Base-by-base conservation (phyloP, 2,329 filamentous ascomycete genomes). In the Rhynchosporium secalis region DNA sequence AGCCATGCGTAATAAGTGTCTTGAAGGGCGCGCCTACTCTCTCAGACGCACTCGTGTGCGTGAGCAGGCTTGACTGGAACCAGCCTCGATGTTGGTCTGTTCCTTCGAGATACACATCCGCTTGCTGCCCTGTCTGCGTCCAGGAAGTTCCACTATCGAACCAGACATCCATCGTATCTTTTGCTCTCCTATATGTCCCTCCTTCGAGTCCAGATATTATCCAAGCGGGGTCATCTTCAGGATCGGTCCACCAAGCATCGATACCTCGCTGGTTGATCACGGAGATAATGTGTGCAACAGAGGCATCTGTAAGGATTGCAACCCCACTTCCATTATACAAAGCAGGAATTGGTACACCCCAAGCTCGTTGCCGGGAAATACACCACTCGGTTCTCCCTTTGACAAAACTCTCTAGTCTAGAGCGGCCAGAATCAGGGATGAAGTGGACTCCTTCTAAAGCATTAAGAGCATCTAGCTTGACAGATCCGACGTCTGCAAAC, bases 111-210 rank as follows among this genome's bases (percentile, higher is more conserved):
- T 96, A 98, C 29, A 98, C 83, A 74, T 99, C 92, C 0, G 92
- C 92, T 29, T 74, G 87, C 67, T 74, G 72, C 8, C 75, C 69
- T 33, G 78, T 80, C 72, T 85, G 81, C 3, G 81, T 89, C 95
- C 95, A 99, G 72, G 92, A 96, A 56, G 90, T 96, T 5, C 95
- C 95, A 68, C 95, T 98, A 75, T 99, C 95, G 70, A 99, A 99
- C 95, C 95, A 99, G 9, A 99, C 95, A 75, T 99, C 95, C 95
- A 99, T 99, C 0, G 95, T 99, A 72, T 99, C 95, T 48, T 81
- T 90, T 13, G 94, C 94, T 65, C 95, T 88, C 54, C 83, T 80
- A 72, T 89, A 95, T 4, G 78, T 73, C 8, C 80, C 79, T 13
- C 80, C 79, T 13, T 81, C 78, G 1, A 96, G 78, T 9, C 84